A percentile compares a stretch with the other conserved stretches of the same genome.
These are phyloP conservation scores for Diplogelasinospora grovesii DNA, from an alignment of 495 filamentous ascomycete species.

Conservation along the genomic window DNA sequence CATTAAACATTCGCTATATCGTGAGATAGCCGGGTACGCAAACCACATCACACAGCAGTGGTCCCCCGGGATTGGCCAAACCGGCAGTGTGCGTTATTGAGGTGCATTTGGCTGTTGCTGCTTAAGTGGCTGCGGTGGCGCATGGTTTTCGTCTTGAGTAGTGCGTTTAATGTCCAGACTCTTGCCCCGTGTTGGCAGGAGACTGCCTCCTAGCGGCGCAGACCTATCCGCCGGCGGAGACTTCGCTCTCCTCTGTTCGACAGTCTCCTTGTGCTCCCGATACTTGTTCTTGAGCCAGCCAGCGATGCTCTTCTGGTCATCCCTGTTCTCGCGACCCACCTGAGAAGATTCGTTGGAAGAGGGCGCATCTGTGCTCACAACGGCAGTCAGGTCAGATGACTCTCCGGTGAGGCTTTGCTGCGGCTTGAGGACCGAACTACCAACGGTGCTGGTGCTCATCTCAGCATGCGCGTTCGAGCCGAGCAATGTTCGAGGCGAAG, in stretches of 20 bases:
- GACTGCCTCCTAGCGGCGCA: constrained; percentile 13
- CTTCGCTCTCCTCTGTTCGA: constrained; percentile 48
- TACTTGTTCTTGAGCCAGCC: constrained; percentile 83
- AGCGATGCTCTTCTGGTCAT: constrained; percentile 62
- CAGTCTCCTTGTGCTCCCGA: constrained; percentile 64
- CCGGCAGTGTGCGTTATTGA: not conserved
- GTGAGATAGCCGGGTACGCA: not conserved
- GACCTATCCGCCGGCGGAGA: constrained; percentile 36
- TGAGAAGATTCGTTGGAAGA: constrained; percentile 34
- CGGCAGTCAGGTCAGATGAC: constrained; percentile 34
- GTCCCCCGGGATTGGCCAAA: too few species aligned
- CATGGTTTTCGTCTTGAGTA: constrained; percentile 23
- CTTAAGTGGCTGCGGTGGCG: constrained; percentile 1
- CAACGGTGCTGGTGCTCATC: constrained; percentile 61
- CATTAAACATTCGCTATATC: not conserved
- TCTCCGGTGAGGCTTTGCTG: constrained; percentile 53
- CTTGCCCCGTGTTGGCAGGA: constrained; percentile 31
- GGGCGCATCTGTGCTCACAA: constrained; percentile 31
- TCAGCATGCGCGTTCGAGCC: constrained; percentile 59
- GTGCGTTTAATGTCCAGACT: constrained; percentile 36
- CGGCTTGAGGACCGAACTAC: constrained; percentile 46
- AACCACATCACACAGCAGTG: not conserved
- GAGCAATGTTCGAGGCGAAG: constrained; percentile 43
- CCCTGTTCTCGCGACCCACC: constrained; percentile 42
- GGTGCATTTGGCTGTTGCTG: not conserved